Evolutionary conservation across 331 rosid species (phyloP).

Genomic region (Rhamnella rubrinervis): DNA sequence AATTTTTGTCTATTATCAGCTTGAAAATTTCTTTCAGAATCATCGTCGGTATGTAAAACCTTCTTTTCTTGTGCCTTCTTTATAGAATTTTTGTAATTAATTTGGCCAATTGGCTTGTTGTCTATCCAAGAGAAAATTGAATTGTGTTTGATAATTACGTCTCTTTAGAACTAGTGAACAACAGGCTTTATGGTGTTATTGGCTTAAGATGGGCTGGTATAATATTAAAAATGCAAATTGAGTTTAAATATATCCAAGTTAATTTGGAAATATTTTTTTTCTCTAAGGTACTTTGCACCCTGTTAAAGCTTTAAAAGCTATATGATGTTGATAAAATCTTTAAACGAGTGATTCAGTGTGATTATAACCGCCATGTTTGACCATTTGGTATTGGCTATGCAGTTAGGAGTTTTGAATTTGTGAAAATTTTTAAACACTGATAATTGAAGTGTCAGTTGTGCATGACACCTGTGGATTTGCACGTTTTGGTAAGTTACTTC

Average conservation of each 20-base stretch:
- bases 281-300: neutral
- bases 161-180: neutral
- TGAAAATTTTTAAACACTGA: neutral
- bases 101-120: neutral
- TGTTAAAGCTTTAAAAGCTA: neutral
- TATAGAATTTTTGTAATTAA: neutral
- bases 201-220: neutral
- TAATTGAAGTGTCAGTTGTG: neutral
- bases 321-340: too few relatives aligned
- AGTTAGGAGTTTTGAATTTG: neutral
- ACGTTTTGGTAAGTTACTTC: neutral
- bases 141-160: neutral
- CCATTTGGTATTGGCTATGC: neutral
- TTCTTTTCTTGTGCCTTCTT: conserved; percentile 6
- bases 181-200: conserved; percentile 4
- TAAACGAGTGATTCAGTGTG: too few relatives aligned
- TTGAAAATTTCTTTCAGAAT: conserved; percentile 81
- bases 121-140: neutral
- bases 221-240: neutral
- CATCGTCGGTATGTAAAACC: conserved; percentile 65
- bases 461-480: neutral
- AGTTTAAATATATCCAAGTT: too few relatives aligned
- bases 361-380: neutral
- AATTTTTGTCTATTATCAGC: conserved; percentile 69
- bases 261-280: neutral